Evolutionary conservation across 495 filamentous ascomycete genomes (phyloP), one percentile per base, ranked within the genome.

Genomic region (Podospora appendiculata): DNA sequence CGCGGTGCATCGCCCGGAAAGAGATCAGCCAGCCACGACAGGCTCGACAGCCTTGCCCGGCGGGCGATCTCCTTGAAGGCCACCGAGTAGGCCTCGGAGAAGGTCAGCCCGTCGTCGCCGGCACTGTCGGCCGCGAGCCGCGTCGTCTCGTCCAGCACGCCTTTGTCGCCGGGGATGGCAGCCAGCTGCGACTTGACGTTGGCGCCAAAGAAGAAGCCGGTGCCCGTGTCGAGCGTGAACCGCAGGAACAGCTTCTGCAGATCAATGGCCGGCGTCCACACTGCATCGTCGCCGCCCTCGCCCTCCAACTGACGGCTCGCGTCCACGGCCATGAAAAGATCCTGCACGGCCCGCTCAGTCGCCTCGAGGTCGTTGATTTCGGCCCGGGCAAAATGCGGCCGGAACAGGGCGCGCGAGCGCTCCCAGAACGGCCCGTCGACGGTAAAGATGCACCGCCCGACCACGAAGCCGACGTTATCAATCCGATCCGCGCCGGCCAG

Each of bases 221-320:
- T 54, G 0, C 39, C 52, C 45, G 52, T 54, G 32, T 54, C 52
- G 45, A 54, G 48, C 3, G 52, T 48, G 10, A 54, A 25, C n/a
- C 52, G 38, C 25, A 49, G 44, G 9, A 54, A 38, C 32, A 49
- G 45, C 32, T 54, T 39, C 41, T 42, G 16, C 8, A 54, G 17
- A 38, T 54, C 38, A 4, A 54, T 46, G 2, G 40, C 46, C n/a
- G 1, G 45, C 0, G 41, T 45, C 52, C 52, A 54, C 4, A 45
- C 45, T 2, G 38, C 52, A 10, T 4, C 10, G 6, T 14, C 41
- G 6, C 45, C 52, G 6, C 39, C 52, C 2, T 4, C 10, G 7
- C 32, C 41, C 38, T 14, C 10, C n/a, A n/a, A n/a, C n/a, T n/a
- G n/a, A n/a, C n/a, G n/a, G n/a, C n/a, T n/a, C 2, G 25, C 11